Conservation (phyloP, 129 eudicot species). For the Daucus carota region DNA sequence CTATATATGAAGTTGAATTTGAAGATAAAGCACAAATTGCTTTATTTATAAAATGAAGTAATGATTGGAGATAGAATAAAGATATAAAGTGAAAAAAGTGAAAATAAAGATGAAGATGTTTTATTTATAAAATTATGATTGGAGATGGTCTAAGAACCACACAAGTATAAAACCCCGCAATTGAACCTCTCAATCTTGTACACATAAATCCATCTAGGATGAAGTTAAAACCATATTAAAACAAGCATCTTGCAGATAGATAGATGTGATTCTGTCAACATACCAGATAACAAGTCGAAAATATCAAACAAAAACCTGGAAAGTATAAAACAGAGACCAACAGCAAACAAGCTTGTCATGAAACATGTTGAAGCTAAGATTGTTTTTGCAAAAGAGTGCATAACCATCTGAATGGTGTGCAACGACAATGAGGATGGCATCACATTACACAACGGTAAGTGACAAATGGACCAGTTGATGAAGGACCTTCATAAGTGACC, state of each 20-base stretch:
- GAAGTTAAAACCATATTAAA: background rate
- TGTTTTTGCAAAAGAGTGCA: background rate
- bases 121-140: too few species aligned
- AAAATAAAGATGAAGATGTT: too few species aligned
- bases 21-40: too few species aligned
- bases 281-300: background rate
- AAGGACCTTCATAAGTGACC: conserved; percentile 22
- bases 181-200: background rate
- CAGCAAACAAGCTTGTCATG: background rate
- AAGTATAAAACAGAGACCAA: background rate
- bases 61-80: too few species aligned
- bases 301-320: background rate
- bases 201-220: background rate
- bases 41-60: too few species aligned
- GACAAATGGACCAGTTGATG: conserved; percentile 20
- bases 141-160: too few species aligned
- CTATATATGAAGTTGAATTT: too few species aligned
- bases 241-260: background rate
- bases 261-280: background rate
- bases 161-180: background rate
- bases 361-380: background rate
- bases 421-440: background rate
- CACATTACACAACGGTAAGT: conserved; percentile 39
- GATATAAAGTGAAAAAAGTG: too few species aligned
- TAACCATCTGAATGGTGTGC: background rate